These are phyloP conservation scores for Cyberlindnera americana DNA, from an alignment of 805 yeast species.

Conservation along the genomic window DNA sequence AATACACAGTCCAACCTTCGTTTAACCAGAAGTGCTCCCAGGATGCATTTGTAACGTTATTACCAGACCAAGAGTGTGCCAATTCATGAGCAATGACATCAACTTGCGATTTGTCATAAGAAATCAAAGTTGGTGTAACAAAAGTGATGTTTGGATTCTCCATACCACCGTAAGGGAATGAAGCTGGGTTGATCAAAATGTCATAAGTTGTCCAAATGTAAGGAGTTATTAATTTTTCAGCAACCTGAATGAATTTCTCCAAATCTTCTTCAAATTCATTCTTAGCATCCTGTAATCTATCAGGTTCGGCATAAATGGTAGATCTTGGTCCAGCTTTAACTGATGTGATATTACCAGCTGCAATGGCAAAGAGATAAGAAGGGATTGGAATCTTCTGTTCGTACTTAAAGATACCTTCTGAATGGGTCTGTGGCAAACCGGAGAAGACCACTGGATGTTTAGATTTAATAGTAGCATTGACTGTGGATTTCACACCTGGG, in stretches of 20 bases:
- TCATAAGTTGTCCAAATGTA: conserved; percentile 87
- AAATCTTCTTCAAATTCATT: conserved; percentile 79
- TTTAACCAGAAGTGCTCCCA: conserved; percentile 96
- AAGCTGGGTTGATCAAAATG: conserved; percentile 72
- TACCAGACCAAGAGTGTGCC: conserved; percentile 93
- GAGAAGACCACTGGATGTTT: conserved; percentile 69
- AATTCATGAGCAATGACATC: conserved; percentile 91
- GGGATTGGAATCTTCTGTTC: conserved; percentile 83
- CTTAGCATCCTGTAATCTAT: conserved; percentile 60
- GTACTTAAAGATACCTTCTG: conserved; percentile 41
- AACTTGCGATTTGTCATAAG: conserved; percentile 81
- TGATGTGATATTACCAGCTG: conserved; percentile 71
- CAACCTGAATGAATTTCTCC: conserved; percentile 73
- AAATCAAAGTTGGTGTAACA: conserved; percentile 83
- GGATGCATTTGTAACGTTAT: conserved; percentile 82
- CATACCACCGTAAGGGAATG: conserved; percentile 91
- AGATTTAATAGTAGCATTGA: conserved; percentile 54
- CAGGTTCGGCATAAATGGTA: conserved; percentile 74
- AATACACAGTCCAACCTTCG: conserved; percentile 94
- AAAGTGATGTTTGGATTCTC: conserved; percentile 90
- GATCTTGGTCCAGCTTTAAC: conserved; percentile 85
- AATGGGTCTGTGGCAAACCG: conserved; percentile 43
- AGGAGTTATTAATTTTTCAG: conserved; percentile 70
- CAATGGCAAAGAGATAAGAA: conserved; percentile 77
- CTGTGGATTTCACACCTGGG: conserved; percentile 74